Conservation (phyloP, 441 rosid species). For the Pelargonium fulgidum region DNA sequence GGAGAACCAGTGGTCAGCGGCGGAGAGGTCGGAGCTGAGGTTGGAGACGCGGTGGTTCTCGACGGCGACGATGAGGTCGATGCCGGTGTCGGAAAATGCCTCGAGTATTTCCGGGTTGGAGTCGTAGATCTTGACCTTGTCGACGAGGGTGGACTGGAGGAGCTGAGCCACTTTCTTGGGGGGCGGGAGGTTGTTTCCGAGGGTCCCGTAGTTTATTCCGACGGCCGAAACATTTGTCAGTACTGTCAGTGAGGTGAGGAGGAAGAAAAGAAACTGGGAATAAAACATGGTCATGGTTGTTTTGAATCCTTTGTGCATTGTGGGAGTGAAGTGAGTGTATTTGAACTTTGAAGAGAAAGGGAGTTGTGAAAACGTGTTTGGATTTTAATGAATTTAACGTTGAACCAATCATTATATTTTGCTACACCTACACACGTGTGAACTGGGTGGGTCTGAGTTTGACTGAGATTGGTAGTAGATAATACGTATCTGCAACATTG, state of each 20-base stretch:
- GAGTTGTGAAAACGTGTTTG: too few species aligned
- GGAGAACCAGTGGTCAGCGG: constrained; percentile 32
- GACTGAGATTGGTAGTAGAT: too few species aligned
- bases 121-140: constrained; percentile 67
- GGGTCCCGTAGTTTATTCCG: constrained; percentile 52
- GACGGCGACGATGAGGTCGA: too few species aligned
- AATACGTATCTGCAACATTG: too few species aligned
- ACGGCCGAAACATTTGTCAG: constrained; percentile 26
- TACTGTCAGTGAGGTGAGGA: constrained; percentile 11
- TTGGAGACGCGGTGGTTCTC: too few species aligned
- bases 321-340: neutral
- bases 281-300: constrained; percentile 23
- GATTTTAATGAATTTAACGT: too few species aligned
- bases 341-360: too few species aligned
- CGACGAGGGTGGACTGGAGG: constrained; percentile 21
- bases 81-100: too few species aligned
- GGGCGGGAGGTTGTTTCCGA: constrained; percentile 48
- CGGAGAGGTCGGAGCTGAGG: constrained; percentile 24
- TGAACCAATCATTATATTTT: too few species aligned
- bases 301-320: neutral
- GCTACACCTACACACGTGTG: too few species aligned
- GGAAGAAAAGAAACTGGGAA: neutral
- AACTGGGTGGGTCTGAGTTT: too few species aligned
- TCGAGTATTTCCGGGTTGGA: constrained; percentile 37
- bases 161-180: constrained; percentile 35